phyloP scores from a whole-genome alignment of 495 filamentous ascomycete species.

The Penicillium crystallinum region DNA sequence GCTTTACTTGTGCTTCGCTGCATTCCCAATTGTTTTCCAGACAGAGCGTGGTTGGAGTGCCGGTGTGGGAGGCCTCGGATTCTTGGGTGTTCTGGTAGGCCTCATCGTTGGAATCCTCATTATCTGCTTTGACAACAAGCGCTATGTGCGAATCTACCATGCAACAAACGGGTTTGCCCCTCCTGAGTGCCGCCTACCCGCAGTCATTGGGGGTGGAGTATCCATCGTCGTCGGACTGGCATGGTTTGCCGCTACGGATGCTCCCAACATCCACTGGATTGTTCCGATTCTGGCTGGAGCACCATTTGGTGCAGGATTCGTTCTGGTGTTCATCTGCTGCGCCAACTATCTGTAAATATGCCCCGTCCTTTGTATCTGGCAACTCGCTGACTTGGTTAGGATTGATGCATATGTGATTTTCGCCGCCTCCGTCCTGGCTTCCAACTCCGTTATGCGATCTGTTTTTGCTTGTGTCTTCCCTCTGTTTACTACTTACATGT shows the following conservation, averaged over 20 bases:
- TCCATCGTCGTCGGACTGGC: conserved; percentile 42
- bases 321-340: neutral
- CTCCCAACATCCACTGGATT: conserved; percentile 46
- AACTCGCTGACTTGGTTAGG: conserved; percentile 18
- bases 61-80: conserved; percentile 61
- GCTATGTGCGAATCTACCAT: conserved; percentile 41
- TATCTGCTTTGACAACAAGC: conserved; percentile 1
- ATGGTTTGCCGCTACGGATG: conserved; percentile 59
- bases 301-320: conserved; percentile 34
- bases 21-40: conserved; percentile 64
- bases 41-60: conserved; percentile 61
- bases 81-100: conserved; percentile 61
- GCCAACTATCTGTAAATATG: neutral
- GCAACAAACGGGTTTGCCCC: conserved; percentile 26
- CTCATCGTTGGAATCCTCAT: conserved; percentile 53
- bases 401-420: conserved; percentile 58
- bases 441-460: conserved; percentile 61
- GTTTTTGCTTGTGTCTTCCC: conserved; percentile 39
- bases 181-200: neutral
- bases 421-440: conserved; percentile 59
- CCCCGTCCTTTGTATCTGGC: no score
- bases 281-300: conserved; percentile 44
- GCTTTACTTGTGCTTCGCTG: conserved; percentile 71
- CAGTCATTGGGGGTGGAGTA: neutral
- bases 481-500: conserved; percentile 67